A percentile compares a stretch with the other conserved stretches of the same genome.
These are phyloP conservation scores for Linaria vulgaris DNA, from an alignment of 257 asterid species.

Conservation along the genomic window DNA sequence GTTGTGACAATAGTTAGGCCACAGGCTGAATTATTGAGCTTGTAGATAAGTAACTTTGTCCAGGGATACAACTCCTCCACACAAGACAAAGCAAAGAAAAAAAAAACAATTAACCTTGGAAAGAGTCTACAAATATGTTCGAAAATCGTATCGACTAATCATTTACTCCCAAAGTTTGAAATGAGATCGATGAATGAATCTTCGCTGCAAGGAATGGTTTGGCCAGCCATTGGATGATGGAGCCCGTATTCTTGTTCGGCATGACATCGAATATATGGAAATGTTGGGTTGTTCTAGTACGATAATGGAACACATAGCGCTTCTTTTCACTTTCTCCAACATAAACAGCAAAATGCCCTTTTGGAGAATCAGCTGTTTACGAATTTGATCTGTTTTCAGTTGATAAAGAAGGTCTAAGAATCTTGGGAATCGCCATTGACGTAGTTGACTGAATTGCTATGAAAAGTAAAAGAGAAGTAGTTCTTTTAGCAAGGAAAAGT, in stretches of 20 bases:
- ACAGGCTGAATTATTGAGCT: too few species aligned
- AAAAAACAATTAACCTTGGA: too few species aligned
- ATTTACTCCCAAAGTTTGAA: constrained; percentile 6
- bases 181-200: constrained; percentile 25
- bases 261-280: constrained; percentile 27
- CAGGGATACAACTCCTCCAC: too few species aligned
- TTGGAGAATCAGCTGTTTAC: constrained; percentile 29
- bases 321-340: constrained; percentile 30
- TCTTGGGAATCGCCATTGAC: constrained; percentile 23
- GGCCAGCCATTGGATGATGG: constrained; percentile 37
- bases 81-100: too few species aligned
- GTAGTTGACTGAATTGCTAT: not conserved
- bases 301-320: constrained; percentile 22
- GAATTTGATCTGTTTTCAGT: constrained; percentile 20
- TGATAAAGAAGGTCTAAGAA: constrained; percentile 29
- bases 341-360: constrained; percentile 35
- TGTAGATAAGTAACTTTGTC: too few species aligned
- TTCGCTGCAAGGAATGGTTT: constrained; percentile 28
- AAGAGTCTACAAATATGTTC: too few species aligned
- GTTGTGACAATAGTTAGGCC: too few species aligned
- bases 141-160: too few species aligned
- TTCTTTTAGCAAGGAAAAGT: too few species aligned
- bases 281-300: constrained; percentile 22
- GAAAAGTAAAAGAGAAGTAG: not conserved
- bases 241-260: constrained; percentile 27